Conservation (phyloP, 2,329 filamentous ascomycete genomes). For the Botrytis sinoallii region DNA sequence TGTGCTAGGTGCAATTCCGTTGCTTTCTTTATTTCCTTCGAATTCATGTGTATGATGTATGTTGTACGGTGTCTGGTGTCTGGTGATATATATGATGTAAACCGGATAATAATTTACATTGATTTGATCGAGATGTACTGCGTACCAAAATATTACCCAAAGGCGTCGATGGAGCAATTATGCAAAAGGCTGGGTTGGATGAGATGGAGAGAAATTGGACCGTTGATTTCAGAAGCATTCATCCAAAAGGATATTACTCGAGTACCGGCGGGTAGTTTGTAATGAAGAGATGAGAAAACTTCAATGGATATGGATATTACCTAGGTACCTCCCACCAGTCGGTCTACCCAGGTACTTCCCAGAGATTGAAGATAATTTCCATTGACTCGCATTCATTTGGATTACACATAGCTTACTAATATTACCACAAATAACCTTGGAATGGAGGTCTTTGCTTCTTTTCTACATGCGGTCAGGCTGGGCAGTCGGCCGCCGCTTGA, state of each 20-base stretch:
- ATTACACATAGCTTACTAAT: neutral
- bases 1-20: neutral
- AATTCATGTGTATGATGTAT: neutral
- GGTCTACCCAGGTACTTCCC: no score
- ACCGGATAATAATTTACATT: neutral
- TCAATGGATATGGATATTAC: no score
- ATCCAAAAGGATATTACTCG: neutral
- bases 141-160: neutral
- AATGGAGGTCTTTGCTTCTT: neutral
- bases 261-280: no score
- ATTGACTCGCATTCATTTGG: conserved; percentile 3
- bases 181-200: neutral
- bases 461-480: neutral
- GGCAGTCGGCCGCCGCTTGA: neutral
- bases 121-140: neutral
- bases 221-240: neutral
- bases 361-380: neutral
- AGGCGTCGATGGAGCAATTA: neutral
- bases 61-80: neutral
- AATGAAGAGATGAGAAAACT: neutral
- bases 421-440: neutral
- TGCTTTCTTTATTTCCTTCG: neutral
- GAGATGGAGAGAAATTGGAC: neutral
- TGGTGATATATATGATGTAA: neutral
- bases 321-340: no score